A percentile compares a stretch with the other conserved stretches of the same genome.
Conservation (phyloP, 2,329 filamentous ascomycete genomes). For the Colletotrichum incanum region DNA sequence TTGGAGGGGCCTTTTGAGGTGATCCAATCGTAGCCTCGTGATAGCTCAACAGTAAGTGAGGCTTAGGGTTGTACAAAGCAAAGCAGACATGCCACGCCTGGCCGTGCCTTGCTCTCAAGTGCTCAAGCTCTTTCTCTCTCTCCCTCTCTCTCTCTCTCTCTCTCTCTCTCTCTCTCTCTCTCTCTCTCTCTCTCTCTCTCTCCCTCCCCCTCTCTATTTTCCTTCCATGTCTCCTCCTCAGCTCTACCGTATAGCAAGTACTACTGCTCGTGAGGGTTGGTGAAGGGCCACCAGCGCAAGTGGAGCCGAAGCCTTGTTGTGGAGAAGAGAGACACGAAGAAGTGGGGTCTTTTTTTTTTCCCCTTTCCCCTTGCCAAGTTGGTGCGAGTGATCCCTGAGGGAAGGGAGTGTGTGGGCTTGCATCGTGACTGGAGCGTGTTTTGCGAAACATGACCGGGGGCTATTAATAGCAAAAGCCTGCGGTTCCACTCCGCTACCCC, state of each 20-base stretch:
- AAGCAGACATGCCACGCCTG: conserved; percentile 8
- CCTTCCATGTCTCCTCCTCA: neutral
- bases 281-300: neutral
- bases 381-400: conserved; percentile 16
- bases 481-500: neutral
- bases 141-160: neutral
- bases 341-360: neutral
- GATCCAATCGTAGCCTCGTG: conserved; percentile 31
- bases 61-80: conserved; percentile 14
- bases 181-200: neutral
- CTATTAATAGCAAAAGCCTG: conserved; percentile 42
- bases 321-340: conserved; percentile 1
- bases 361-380: conserved; percentile 3
- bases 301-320: neutral
- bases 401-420: conserved; percentile 23
- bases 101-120: neutral
- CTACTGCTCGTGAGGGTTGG: neutral
- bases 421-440: conserved; percentile 41
- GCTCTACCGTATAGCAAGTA: neutral
- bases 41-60: conserved; percentile 34
- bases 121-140: neutral
- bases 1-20: conserved; percentile 5
- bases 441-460: conserved; percentile 39
- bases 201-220: neutral
- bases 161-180: conserved; percentile 5